Evolutionary conservation across 2,329 filamentous ascomycete genomes (phyloP).

Genomic region (Geoglossum cookeanum): DNA sequence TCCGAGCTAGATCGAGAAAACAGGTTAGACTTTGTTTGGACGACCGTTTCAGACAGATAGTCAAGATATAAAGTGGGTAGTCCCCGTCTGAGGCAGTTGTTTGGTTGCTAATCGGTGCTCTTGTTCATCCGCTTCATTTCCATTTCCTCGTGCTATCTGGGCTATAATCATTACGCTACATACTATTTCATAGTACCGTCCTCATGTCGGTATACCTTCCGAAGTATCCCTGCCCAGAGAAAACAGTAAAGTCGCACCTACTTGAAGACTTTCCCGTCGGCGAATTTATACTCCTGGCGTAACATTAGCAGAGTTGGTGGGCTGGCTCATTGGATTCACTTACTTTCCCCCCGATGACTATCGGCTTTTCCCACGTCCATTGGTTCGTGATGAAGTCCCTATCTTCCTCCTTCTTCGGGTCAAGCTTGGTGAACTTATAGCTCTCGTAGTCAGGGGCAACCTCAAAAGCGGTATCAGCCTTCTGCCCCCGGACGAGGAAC

Average conservation of each 20-base stretch:
- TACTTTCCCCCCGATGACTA: slow-evolving; percentile 59
- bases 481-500: slow-evolving; percentile 86
- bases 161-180: background rate
- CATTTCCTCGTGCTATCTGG: background rate
- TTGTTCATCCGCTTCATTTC: background rate
- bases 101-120: background rate
- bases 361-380: slow-evolving; percentile 84
- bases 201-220: background rate
- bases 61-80: too few relatives aligned
- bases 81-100: background rate
- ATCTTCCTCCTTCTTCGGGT: slow-evolving; percentile 71
- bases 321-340: background rate
- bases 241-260: slow-evolving; percentile 32
- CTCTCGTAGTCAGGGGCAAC: slow-evolving; percentile 95
- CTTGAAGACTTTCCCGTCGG: slow-evolving; percentile 97
- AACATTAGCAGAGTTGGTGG: background rate
- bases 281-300: slow-evolving; percentile 50
- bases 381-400: slow-evolving; percentile 65
- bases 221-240: background rate
- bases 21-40: too few relatives aligned
- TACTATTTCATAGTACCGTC: background rate
- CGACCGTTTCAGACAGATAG: background rate
- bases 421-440: slow-evolving; percentile 93
- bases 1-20: too few relatives aligned
- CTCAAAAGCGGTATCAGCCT: slow-evolving; percentile 71